Evolutionary conservation across 192 early-diverging fungal genomes (phyloP), one percentile per base, ranked within the genome.

Genomic region (Entomortierella lignicola): DNA sequence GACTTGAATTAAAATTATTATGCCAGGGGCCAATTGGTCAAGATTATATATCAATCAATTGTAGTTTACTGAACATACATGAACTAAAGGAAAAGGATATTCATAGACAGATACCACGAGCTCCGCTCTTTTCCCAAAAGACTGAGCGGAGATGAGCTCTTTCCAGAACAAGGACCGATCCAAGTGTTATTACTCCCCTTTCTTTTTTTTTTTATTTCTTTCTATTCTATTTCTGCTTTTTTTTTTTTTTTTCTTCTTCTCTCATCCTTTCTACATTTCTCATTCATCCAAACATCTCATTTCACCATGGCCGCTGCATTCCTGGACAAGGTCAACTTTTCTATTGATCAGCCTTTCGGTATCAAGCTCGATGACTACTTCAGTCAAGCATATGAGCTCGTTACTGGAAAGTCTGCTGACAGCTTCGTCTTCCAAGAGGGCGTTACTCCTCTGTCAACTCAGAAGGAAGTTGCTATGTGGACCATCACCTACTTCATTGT

Each of bases 401-500:
- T 82, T 27, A 70, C 73, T 23, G 85, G 86, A 39, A 79, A 80
- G 55, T 41, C 79, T 54, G 80, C 85, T 39, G 54, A 80, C 63
- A 60, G 71, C 5, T 89, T 86, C 65, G 60, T n/a, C 29, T 89
- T 86, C 71, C 55, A 63, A 39, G 69, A 66, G 21, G 82, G 82
- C 10, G 82, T 84, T n/a, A 87, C 88, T 4, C 85, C 85, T 55
- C 59, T 89, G 27, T 87, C 88, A 20, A 86, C 88, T 25, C 42
- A 43, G 13, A 43, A 39, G 21, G 61, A 79, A 80, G 88, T 90
- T n/a, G 39, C 59, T 56, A 69, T 86, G 62, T 81, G 74, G 31
- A 85, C 84, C 41, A 59, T 87, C 52, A 86, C 86, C 59, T 95
- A 95, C 75, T 85, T 93, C 31, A 83, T 88, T n/a, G 75, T 91